These are phyloP conservation scores for Trichoderma brevicompactum DNA, from an alignment of 2,329 filamentous ascomycete species.

Conservation along the genomic window DNA sequence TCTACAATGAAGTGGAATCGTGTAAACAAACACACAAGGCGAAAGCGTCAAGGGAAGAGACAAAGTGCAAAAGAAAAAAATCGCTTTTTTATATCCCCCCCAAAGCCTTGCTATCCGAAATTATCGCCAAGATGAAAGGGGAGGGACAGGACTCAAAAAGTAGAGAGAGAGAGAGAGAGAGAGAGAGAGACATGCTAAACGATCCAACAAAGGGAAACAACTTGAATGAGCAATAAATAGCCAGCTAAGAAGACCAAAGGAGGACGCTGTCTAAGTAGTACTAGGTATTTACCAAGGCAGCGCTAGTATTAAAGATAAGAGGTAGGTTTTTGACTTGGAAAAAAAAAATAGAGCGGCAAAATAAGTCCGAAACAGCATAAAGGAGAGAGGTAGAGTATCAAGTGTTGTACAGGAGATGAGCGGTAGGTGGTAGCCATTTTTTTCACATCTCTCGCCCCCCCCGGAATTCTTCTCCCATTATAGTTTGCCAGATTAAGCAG, in stretches of 20 bases:
- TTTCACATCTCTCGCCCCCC: no score
- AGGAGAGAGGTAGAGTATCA: not conserved
- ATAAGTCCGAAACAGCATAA: not conserved
- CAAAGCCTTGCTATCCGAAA: no score
- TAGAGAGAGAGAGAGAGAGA: no score
- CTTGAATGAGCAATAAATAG: not conserved
- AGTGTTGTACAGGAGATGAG: not conserved
- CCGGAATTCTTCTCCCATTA: not conserved
- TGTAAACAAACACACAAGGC: not conserved
- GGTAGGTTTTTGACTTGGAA: no score
- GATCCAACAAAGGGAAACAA: not conserved
- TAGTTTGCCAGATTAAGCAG: not conserved
- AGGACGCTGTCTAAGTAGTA: not conserved
- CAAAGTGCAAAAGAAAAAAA: no score
- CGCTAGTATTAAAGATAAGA: not conserved
- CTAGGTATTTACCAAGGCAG: not conserved
- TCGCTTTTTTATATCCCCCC: no score
- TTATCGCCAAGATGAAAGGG: not conserved
- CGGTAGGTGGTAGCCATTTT: not conserved
- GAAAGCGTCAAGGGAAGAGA: not conserved
- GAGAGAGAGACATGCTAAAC: not conserved
- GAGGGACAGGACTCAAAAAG: not conserved
- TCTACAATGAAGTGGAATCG: not conserved
- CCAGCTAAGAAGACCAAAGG: not conserved
- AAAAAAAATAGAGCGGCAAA: not conserved